phyloP scores from a whole-genome alignment of 257 asterid species.

The Solanum pennellii region DNA sequence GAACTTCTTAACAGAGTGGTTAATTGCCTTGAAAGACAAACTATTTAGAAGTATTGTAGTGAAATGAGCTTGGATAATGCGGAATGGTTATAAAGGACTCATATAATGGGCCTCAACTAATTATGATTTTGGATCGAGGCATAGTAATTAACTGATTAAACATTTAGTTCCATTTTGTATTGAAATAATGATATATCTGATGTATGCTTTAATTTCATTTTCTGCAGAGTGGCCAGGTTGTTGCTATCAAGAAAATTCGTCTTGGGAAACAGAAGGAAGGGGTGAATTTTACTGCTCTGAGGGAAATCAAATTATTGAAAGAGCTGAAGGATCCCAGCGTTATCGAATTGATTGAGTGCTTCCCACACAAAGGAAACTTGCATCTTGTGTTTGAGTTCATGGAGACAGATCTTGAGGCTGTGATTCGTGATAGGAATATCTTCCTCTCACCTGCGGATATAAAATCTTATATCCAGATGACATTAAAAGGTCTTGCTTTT shows the following conservation, averaged over 20 bases:
- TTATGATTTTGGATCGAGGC: background rate
- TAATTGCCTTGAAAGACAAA: background rate
- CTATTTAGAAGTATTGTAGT: background rate
- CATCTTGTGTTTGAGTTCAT: conserved; percentile 98
- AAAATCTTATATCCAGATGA: conserved; percentile 94
- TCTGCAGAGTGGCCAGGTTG: conserved; percentile 83
- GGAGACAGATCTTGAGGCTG: conserved; percentile 99
- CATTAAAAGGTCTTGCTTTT: conserved; percentile 77
- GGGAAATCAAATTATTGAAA: conserved; percentile 91
- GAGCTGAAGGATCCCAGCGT: conserved; percentile 86
- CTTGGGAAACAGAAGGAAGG: conserved; percentile 97
- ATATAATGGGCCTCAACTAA: background rate
- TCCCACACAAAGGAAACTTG: conserved; percentile 87
- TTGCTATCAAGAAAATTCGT: conserved; percentile 94
- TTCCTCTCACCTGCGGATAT: conserved; percentile 90
- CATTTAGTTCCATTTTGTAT: background rate
- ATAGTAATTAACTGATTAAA: background rate
- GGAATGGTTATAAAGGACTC: background rate
- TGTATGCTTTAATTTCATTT: background rate
- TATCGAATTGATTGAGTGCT: conserved; percentile 85
- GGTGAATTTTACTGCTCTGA: conserved; percentile 84
- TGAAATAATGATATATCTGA: background rate
- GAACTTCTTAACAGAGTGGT: background rate
- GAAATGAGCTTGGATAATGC: background rate
- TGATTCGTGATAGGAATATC: conserved; percentile 85